phyloP scores from a whole-genome alignment of 2,329 filamentous ascomycete genomes.

The Ophiostoma tasmaniense region DNA sequence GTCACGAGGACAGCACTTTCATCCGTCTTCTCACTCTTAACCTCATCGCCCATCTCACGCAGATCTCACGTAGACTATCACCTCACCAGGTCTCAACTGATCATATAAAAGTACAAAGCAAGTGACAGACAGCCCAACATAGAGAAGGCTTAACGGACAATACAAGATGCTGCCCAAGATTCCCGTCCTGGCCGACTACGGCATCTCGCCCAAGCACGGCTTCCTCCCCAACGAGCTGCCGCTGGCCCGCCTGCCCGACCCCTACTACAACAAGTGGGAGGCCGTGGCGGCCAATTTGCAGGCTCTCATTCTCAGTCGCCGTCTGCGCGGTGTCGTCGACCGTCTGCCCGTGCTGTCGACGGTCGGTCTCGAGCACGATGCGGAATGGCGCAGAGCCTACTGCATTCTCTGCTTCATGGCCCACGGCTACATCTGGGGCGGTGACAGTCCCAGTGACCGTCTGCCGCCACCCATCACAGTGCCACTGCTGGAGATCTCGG shows the following conservation, averaged over 20 bases:
- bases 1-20: not conserved
- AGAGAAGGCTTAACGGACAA: not conserved
- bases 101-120: not conserved
- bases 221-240: constrained; percentile 81
- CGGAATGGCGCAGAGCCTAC: constrained; percentile 92
- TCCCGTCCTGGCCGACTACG: constrained; percentile 65
- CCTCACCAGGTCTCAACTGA: not conserved
- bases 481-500: constrained; percentile 69
- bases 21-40: not conserved
- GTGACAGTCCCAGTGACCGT: constrained; percentile 64
- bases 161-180: constrained; percentile 51
- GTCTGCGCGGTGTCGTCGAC: constrained; percentile 72
- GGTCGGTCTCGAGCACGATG: constrained; percentile 67
- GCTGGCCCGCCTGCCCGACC: constrained; percentile 70
- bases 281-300: constrained; percentile 77
- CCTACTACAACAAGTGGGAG: constrained; percentile 96
- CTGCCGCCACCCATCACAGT: constrained; percentile 76
- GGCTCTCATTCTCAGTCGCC: constrained; percentile 73
- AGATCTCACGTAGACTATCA: not conserved
- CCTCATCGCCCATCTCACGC: not conserved
- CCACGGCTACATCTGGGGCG: constrained; percentile 95
- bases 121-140: not conserved
- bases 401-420: constrained; percentile 82
- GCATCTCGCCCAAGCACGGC: constrained; percentile 67
- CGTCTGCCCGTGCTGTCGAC: constrained; percentile 77